Evolutionary conservation across 1,139 yeast species (phyloP).

Genomic region (Ogataea hybrid): DNA sequence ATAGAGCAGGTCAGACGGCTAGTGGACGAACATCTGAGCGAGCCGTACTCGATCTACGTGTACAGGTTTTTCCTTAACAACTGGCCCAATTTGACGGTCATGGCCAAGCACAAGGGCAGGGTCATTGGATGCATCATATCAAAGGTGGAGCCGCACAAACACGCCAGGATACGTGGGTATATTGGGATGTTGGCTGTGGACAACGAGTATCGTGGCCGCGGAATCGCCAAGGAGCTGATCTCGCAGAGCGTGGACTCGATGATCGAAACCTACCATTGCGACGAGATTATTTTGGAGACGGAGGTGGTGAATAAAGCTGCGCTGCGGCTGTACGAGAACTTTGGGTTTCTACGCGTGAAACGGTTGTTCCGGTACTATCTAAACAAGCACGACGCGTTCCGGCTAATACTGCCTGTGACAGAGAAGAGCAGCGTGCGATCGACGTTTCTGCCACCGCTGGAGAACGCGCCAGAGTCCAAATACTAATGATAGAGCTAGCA

Average conservation of each 20-base stretch:
- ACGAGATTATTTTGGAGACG: constrained; percentile 88
- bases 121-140: constrained; percentile 83
- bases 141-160: constrained; percentile 77
- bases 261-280: constrained; percentile 59
- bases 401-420: constrained; percentile 69
- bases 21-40: constrained; percentile 62
- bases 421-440: constrained; percentile 46
- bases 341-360: constrained; percentile 83
- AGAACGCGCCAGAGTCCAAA: constrained; percentile 19
- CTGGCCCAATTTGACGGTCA: constrained; percentile 62
- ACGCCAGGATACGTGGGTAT: constrained; percentile 74
- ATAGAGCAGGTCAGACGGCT: constrained; percentile 34
- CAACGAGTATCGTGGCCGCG: constrained; percentile 65
- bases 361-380: constrained; percentile 82
- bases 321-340: constrained; percentile 70
- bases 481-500: constrained; percentile 13
- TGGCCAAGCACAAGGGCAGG: constrained; percentile 43
- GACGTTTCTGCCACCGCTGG: constrained; percentile 32
- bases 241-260: constrained; percentile 62
- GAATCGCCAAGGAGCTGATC: constrained; percentile 77
- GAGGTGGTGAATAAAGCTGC: constrained; percentile 85
- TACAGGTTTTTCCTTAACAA: constrained; percentile 66
- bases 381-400: constrained; percentile 89
- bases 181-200: constrained; percentile 95
- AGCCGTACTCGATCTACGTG: constrained; percentile 72